Evolutionary conservation across 2,329 filamentous ascomycete species (phyloP).

Genomic region (Neonectria faginata): DNA sequence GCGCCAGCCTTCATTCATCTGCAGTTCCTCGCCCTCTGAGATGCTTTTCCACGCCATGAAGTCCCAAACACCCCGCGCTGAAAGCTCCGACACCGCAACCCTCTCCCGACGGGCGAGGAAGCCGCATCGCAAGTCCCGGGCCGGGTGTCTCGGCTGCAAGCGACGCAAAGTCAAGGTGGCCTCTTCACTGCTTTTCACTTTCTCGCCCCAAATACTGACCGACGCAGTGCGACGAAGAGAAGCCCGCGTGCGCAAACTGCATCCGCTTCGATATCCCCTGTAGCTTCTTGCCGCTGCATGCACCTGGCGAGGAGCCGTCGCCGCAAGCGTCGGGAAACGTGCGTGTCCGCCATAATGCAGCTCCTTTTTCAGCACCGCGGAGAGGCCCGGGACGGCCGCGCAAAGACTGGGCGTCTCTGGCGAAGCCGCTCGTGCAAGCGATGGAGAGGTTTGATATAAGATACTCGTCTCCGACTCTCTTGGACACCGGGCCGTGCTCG

Average conservation of each 20-base stretch:
- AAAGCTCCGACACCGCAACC: conserved; percentile 39
- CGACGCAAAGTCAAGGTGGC: conserved; percentile 49
- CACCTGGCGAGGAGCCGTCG: conserved; percentile 33
- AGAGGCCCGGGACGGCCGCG: conserved; percentile 47
- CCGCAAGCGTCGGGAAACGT: conserved; percentile 30
- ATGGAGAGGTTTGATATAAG: conserved; percentile 37
- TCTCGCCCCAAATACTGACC: background rate
- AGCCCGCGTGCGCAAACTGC: conserved; percentile 49
- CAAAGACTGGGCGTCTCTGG: conserved; percentile 46
- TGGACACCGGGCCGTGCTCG: conserved; percentile 34
- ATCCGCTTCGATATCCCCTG: conserved; percentile 48
- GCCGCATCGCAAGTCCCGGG: conserved; percentile 48
- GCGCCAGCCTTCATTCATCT: background rate
- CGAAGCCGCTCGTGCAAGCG: conserved; percentile 32
- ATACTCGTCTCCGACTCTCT: conserved; percentile 23
- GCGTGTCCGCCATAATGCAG: conserved; percentile 25
- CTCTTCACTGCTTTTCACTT: background rate
- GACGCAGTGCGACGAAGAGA: conserved; percentile 49
- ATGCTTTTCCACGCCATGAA: background rate
- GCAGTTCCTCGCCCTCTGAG: background rate
- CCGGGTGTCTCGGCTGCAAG: conserved; percentile 49
- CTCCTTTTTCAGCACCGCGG: conserved; percentile 34
- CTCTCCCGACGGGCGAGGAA: conserved; percentile 44
- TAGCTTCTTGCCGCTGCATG: conserved; percentile 41
- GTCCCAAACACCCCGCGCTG: background rate